phyloP scores from a whole-genome alignment of 2,329 filamentous ascomycete species.

The Ascosphaera apis region DNA sequence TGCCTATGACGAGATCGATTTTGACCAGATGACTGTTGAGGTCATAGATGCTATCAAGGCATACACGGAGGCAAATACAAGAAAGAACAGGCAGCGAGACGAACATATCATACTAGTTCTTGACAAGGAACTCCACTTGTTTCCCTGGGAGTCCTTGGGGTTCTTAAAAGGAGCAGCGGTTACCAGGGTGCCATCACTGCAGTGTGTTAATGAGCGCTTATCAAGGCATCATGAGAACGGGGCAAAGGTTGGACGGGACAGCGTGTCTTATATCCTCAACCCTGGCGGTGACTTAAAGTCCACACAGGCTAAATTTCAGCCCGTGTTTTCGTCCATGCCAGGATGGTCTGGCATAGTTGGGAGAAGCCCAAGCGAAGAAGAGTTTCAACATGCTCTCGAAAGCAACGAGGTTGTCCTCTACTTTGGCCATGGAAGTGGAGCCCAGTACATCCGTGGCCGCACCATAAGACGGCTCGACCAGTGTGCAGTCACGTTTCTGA shows the following conservation, averaged over 20 bases:
- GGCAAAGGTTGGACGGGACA: conserved; percentile 15
- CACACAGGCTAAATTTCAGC: conserved; percentile 54
- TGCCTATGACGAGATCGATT: conserved; percentile 93
- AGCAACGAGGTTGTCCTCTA: conserved; percentile 58
- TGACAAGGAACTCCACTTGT: conserved; percentile 72
- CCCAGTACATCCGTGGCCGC: conserved; percentile 75
- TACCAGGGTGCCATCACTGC: conserved; percentile 70
- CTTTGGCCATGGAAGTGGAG: conserved; percentile 87
- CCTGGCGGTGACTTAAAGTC: conserved; percentile 61
- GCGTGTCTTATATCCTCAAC: conserved; percentile 56
- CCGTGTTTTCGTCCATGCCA: conserved; percentile 31
- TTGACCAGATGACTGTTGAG: conserved; percentile 75
- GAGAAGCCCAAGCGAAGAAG: conserved; percentile 48
- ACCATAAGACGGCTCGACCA: conserved; percentile 56
- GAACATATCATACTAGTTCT: conserved; percentile 54
- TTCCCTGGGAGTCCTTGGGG: conserved; percentile 90
- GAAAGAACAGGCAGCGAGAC: conserved; percentile 13
- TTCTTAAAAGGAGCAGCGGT: conserved; percentile 60
- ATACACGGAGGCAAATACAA: conserved; percentile 37
- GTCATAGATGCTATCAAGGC: conserved; percentile 60
- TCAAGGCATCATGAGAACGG: conserved; percentile 11
- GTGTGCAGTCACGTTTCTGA: conserved; percentile 67
- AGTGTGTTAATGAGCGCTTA: conserved; percentile 56
- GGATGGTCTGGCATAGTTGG: conserved; percentile 47
- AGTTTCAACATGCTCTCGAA: conserved; percentile 47